Evolutionary conservation across 208 protist genomes (phyloP).

Genomic region (Polymyxa betae): DNA sequence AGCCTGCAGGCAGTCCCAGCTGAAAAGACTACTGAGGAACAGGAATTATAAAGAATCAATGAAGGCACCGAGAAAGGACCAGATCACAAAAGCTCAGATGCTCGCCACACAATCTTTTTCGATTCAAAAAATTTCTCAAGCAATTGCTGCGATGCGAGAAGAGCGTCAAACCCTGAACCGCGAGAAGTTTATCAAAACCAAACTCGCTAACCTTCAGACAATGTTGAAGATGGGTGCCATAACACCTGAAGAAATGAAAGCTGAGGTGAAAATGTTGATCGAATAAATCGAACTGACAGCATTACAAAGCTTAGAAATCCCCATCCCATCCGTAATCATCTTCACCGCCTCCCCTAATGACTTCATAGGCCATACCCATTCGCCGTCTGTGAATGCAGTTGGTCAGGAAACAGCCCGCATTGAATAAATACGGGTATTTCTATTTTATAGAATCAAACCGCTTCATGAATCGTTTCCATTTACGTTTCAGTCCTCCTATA

Average conservation of each 20-base stretch:
- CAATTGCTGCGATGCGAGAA: too few species aligned
- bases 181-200: not conserved
- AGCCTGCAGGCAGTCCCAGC: not conserved
- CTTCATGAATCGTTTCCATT: conserved; percentile 4
- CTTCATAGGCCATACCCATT: conserved; percentile 35
- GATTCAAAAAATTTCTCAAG: not conserved
- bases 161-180: too few species aligned
- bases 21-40: not conserved
- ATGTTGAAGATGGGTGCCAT: not conserved
- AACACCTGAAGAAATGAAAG: not conserved
- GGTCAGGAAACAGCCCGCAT: not conserved
- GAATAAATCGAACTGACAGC: not conserved
- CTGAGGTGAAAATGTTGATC: not conserved
- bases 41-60: not conserved
- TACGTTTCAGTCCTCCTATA: conserved; percentile 30
- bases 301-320: not conserved
- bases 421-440: not conserved
- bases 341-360: not conserved
- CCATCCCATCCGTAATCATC: not conserved
- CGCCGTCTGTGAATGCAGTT: conserved; percentile 19
- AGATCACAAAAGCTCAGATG: conserved; percentile 10
- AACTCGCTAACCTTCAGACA: not conserved
- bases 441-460: not conserved
- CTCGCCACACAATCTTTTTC: not conserved
- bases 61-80: not conserved